phyloP scores from a whole-genome alignment of 352 stramenopile species.

The Pythium utonaiense region DNA sequence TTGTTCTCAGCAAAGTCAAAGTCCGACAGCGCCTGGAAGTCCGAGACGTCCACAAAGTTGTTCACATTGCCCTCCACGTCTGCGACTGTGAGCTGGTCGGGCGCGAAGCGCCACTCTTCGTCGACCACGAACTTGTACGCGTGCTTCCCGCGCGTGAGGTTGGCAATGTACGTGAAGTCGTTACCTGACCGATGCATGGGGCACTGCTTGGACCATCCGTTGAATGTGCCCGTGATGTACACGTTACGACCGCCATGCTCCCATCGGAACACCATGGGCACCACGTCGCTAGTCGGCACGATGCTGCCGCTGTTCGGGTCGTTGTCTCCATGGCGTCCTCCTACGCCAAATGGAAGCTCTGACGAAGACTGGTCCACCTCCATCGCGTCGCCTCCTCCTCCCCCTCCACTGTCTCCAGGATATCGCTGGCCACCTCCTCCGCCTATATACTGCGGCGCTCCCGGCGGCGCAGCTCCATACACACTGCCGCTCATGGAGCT shows the following conservation, averaged over 20 bases:
- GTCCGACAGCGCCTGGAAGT: conserved; percentile 91
- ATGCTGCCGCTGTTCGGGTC: conserved; percentile 26
- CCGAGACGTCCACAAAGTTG: conserved; percentile 99
- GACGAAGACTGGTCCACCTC: conserved; percentile 55
- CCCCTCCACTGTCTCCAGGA: conserved; percentile 1
- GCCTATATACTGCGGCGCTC: not conserved
- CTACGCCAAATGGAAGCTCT: conserved; percentile 26
- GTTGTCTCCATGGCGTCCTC: conserved; percentile 14
- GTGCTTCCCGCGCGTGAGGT: conserved; percentile 96
- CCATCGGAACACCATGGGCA: conserved; percentile 98
- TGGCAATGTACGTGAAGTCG: conserved; percentile 99
- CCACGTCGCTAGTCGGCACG: conserved; percentile 33
- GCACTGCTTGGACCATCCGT: conserved; percentile 98
- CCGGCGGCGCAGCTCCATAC: conserved; percentile 12
- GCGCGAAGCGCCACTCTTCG: conserved; percentile 97
- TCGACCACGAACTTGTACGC: conserved; percentile 99
- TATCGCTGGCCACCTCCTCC: conserved; percentile 14
- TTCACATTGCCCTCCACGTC: conserved; percentile 99
- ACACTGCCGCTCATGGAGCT: conserved; percentile 18
- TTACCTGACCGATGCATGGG: conserved; percentile 99
- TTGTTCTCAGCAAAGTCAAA: conserved; percentile 49
- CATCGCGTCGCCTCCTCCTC: conserved; percentile 44
- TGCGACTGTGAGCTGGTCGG: conserved; percentile 94
- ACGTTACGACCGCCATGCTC: conserved; percentile 95
- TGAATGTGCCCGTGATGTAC: conserved; percentile 99